Evolutionary conservation across 768 basidiomycete genomes (phyloP).

Genomic region (Podaxis mareebaensis): DNA sequence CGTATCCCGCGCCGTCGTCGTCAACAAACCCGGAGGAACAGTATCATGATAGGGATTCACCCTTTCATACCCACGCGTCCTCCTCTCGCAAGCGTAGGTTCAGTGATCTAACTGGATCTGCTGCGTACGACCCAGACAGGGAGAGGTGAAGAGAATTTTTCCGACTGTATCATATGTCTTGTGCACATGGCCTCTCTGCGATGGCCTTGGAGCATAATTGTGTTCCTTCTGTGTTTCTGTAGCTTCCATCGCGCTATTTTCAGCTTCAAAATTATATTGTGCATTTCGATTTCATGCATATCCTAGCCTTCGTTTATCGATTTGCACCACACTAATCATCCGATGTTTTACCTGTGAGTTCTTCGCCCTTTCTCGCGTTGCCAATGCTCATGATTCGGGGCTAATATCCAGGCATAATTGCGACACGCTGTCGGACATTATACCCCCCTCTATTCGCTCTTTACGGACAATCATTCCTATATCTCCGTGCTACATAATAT

Average conservation of each 20-base stretch:
- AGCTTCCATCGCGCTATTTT: conserved; percentile 13
- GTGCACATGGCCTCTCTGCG: conserved; percentile 16
- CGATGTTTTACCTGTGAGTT: conserved; percentile 24
- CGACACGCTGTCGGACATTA: conserved; percentile 13
- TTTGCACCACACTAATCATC: conserved; percentile 20
- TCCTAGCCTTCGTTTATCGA: conserved; percentile 13
- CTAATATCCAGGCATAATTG: not conserved
- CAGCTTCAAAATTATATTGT: conserved; percentile 16
- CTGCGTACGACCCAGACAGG: conserved; percentile 1
- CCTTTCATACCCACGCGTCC: conserved; percentile 32
- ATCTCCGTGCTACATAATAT: conserved; percentile 16
- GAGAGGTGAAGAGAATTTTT: conserved; percentile 15
- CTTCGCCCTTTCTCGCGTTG: not conserved
- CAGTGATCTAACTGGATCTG: conserved; percentile 20
- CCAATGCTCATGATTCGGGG: not conserved
- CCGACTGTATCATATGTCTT: conserved; percentile 21
- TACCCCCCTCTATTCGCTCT: conserved; percentile 12
- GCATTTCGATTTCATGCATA: conserved; percentile 13
- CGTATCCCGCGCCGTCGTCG: conserved; percentile 18
- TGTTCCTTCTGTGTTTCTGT: conserved; percentile 11
- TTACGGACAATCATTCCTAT: conserved; percentile 12
- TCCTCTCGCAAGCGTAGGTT: conserved; percentile 27
- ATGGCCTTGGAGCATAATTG: conserved; percentile 5
- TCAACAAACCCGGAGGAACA: conserved; percentile 23
- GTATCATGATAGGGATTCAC: conserved; percentile 26